Percentiles rank a stretch among this genome's conserved stretches.
These are phyloP conservation scores for Thelonectria discophora DNA, from an alignment of 2,329 filamentous ascomycete species.

Conservation along the genomic window DNA sequence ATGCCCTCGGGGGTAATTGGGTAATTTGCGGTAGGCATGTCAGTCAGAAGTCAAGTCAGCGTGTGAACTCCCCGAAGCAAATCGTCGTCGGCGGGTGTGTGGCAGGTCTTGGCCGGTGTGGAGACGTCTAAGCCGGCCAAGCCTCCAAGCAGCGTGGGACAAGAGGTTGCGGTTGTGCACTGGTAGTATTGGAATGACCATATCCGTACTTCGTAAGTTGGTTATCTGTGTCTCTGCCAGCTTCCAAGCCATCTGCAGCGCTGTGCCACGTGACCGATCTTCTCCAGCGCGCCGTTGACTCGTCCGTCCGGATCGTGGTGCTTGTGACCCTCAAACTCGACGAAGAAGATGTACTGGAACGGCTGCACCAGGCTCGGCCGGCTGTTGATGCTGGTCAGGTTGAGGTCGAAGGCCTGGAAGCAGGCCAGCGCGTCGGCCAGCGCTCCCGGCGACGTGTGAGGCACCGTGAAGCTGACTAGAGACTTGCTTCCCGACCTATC, in stretches of 20 bases:
- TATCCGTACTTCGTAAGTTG: background rate
- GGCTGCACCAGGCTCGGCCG: constrained; percentile 76
- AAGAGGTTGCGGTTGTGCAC: constrained; percentile 5
- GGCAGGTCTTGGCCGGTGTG: constrained; percentile 15
- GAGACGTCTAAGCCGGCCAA: constrained; percentile 5
- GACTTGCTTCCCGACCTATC: constrained; percentile 65
- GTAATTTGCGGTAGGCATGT: constrained; percentile 20
- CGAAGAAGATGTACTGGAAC: constrained; percentile 95
- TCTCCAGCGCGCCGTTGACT: constrained; percentile 68
- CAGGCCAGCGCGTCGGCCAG: constrained; percentile 82
- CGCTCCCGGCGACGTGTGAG: constrained; percentile 80
- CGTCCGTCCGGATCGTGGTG: constrained; percentile 60
- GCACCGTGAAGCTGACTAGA: constrained; percentile 83
- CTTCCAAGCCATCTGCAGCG: constrained; percentile 75
- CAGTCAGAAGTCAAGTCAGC: constrained; percentile 14
- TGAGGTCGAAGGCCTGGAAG: constrained; percentile 77
- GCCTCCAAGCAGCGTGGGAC: constrained; percentile 11
- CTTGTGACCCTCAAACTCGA: constrained; percentile 80
- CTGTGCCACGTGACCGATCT: constrained; percentile 66
- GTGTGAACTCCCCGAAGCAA: constrained; percentile 19
- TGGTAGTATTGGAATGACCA: constrained; percentile 24
- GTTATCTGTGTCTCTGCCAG: constrained; percentile 59
- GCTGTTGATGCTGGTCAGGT: constrained; percentile 91
- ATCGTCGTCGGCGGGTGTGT: constrained; percentile 19
- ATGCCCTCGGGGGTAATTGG: constrained; percentile 23